These are phyloP conservation scores for Candida rishiriensis DNA, from an alignment of 805 yeast species.

Conservation along the genomic window DNA sequence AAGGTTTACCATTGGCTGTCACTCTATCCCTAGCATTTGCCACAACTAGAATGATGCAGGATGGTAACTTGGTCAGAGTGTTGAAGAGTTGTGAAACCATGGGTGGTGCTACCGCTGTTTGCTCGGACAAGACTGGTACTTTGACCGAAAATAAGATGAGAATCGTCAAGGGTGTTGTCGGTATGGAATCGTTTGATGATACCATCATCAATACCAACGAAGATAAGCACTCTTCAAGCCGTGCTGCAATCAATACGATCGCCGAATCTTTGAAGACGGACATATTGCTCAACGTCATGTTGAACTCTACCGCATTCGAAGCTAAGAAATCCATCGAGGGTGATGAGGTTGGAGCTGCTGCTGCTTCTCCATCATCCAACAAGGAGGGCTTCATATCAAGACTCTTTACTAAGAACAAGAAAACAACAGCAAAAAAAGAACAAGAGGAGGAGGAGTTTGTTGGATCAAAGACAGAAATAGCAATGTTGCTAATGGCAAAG, in stretches of 20 bases:
- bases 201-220: conserved; percentile 21
- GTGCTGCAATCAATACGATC: conserved; percentile 2
- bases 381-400: neutral
- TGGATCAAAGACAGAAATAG: conserved; percentile 95
- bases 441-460: conserved; percentile 51
- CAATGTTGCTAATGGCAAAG: conserved; percentile 67
- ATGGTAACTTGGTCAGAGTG: conserved; percentile 93
- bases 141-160: conserved; percentile 92
- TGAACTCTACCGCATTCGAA: conserved; percentile 91
- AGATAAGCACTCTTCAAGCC: neutral
- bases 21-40: conserved; percentile 97
- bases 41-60: conserved; percentile 95
- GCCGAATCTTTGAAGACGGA: conserved; percentile 20
- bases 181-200: conserved; percentile 53
- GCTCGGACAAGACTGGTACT: conserved; percentile 98
- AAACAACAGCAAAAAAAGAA: conserved; percentile 6
- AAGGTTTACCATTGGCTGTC: conserved; percentile 96
- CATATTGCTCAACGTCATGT: conserved; percentile 52
- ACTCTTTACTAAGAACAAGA: neutral
- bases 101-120: conserved; percentile 97
- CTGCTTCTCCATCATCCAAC: neutral
- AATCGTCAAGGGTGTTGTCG: conserved; percentile 74
- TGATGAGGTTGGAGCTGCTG: conserved; percentile 10
- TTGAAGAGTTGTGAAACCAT: conserved; percentile 93
- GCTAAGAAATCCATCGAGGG: conserved; percentile 34